Conservation (phyloP, 2,329 filamentous ascomycete species). For the Penicillium palitans region DNA sequence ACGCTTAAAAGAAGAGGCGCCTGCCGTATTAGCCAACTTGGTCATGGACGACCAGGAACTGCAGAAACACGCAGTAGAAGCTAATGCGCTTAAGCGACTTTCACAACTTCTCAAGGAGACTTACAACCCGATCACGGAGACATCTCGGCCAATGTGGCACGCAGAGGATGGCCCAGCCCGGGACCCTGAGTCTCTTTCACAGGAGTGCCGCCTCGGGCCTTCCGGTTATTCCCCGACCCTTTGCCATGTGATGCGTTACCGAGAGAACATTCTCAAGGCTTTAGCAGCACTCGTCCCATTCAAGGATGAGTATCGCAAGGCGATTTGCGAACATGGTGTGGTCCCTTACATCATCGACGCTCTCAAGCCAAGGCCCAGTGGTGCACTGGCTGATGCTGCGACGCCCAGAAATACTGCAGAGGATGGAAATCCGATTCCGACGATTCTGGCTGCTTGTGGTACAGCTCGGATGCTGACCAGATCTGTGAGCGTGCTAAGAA, state of each 20-base stretch:
- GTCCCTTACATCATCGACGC: conserved; percentile 82
- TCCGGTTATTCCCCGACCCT: conserved; percentile 62
- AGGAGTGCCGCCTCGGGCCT: conserved; percentile 56
- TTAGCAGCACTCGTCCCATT: conserved; percentile 78
- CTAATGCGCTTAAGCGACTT: conserved; percentile 61
- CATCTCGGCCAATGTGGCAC: conserved; percentile 57
- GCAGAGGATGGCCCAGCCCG: conserved; percentile 34
- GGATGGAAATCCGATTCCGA: conserved; percentile 75
- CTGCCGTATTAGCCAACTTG: conserved; percentile 73
- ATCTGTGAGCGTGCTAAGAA: conserved; percentile 80
- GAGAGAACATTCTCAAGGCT: conserved; percentile 74
- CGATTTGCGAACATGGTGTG: conserved; percentile 77
- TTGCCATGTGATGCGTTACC: conserved; percentile 70
- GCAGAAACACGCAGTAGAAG: conserved; percentile 79
- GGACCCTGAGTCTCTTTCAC: conserved; percentile 24
- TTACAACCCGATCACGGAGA: conserved; percentile 59
- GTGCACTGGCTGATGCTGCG: conserved; percentile 29
- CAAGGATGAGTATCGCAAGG: conserved; percentile 81
- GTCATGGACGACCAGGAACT: conserved; percentile 75
- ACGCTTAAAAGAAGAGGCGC: conserved; percentile 67
- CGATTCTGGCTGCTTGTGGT: conserved; percentile 82
- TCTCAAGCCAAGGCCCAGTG: conserved; percentile 58
- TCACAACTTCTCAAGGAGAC: conserved; percentile 65
- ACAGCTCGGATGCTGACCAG: conserved; percentile 78
- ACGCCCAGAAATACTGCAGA: conserved; percentile 43